Percentiles rank a stretch among this genome's conserved stretches.
Evolutionary conservation across 2,329 filamentous ascomycete species (phyloP).

Genomic region (Aplosporella prunicola): DNA sequence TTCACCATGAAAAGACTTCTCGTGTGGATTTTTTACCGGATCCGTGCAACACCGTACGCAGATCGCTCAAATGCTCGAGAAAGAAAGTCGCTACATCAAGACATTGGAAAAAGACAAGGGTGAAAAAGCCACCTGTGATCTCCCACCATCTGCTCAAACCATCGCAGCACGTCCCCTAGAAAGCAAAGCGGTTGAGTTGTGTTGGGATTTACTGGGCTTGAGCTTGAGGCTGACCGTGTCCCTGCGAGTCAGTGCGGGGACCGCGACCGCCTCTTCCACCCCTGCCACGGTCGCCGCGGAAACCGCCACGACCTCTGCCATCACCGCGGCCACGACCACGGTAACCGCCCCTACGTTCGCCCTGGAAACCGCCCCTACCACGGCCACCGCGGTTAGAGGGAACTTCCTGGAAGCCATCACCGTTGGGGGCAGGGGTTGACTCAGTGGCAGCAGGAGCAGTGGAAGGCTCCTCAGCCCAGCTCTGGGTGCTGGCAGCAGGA

Average conservation of each 20-base stretch:
- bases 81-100: conserved; percentile 10
- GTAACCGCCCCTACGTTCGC: conserved; percentile 43
- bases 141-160: too few species aligned
- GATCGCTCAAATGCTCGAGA: conserved; percentile 11
- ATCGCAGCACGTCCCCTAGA: too few species aligned
- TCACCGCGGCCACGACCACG: conserved; percentile 38
- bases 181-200: too few species aligned
- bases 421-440: conserved; percentile 19
- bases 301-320: conserved; percentile 26
- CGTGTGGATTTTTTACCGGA: conserved; percentile 3
- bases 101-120: conserved; percentile 1
- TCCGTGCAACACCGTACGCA: conserved; percentile 6
- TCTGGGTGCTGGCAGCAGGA: conserved; percentile 55
- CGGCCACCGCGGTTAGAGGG: conserved; percentile 35
- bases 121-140: background rate
- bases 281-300: conserved; percentile 29
- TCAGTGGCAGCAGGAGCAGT: conserved; percentile 19
- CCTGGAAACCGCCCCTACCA: conserved; percentile 38
- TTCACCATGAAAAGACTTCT: conserved; percentile 5
- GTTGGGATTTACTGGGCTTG: conserved; percentile 3
- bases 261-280: conserved; percentile 37
- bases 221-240: conserved; percentile 8
- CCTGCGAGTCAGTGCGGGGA: conserved; percentile 25
- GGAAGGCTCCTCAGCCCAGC: conserved; percentile 66
- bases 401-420: conserved; percentile 66